Percentiles rank a stretch among this genome's conserved stretches.
Evolutionary conservation across 169 alveolate genomes (phyloP).

Genomic region (Plasmodium gaboni): DNA sequence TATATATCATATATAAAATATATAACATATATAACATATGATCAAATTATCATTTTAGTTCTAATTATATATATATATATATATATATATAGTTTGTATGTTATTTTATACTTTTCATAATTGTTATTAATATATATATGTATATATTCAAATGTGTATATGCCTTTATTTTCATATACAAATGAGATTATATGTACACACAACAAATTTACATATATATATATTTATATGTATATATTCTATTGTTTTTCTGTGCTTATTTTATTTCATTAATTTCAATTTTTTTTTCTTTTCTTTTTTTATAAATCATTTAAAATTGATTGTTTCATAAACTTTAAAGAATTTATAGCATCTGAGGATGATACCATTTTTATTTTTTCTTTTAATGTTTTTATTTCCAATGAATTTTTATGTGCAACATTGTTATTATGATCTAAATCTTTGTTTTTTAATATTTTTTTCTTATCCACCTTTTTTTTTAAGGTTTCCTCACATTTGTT

Average conservation of each 20-base stretch:
- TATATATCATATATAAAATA: too few species aligned
- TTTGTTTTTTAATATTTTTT: neutral
- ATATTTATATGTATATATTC: neutral
- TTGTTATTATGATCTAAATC: slow-evolving; percentile 14
- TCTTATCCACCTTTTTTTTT: neutral
- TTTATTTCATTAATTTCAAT: neutral
- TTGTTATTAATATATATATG: too few species aligned
- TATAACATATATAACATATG: neutral
- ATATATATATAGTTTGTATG: too few species aligned
- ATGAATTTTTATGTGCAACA: slow-evolving; percentile 15
- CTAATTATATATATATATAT: too few species aligned
- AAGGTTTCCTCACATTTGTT: neutral
- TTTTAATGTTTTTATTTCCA: slow-evolving; percentile 37
- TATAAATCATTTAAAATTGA: slow-evolving; percentile 72
- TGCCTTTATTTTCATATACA: too few species aligned
- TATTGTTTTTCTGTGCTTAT: neutral
- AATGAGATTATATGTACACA: neutral
- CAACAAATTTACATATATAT: neutral
- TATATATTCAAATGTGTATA: too few species aligned
- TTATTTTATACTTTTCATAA: too few species aligned
- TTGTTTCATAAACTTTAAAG: slow-evolving; percentile 62
- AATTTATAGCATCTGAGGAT: slow-evolving; percentile 59
- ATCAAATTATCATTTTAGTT: neutral
- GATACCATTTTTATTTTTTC: slow-evolving; percentile 68
- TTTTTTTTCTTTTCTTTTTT: slow-evolving; percentile 27